Evolutionary conservation across 2,329 filamentous ascomycete species (phyloP).

Genomic region (Chaetomiaceae sp.): DNA sequence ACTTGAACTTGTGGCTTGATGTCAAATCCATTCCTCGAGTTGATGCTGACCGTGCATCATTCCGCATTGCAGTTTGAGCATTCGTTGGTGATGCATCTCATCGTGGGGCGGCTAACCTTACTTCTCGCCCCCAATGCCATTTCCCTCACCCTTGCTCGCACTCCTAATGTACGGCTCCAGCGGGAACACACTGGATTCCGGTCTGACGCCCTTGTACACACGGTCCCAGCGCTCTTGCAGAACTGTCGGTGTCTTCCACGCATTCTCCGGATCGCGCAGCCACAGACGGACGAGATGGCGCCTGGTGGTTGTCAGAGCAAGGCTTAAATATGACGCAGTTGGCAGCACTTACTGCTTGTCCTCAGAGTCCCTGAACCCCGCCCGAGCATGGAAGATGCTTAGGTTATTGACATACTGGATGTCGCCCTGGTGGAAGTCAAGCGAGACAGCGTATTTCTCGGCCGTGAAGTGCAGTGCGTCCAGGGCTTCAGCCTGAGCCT

Average conservation of each 20-base stretch:
- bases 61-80: too few relatives aligned
- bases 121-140: too few relatives aligned
- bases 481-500: slow-evolving; percentile 50
- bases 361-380: slow-evolving; percentile 42
- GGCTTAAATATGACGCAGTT: too few relatives aligned
- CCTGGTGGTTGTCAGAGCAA: too few relatives aligned
- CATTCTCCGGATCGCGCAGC: slow-evolving; percentile 46
- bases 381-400: slow-evolving; percentile 49
- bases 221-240: slow-evolving; percentile 47
- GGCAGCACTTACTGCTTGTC: slow-evolving; percentile 46
- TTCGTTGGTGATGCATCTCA: too few relatives aligned
- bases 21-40: too few relatives aligned
- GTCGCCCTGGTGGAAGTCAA: slow-evolving; percentile 47
- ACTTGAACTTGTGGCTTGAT: not conserved
- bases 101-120: too few relatives aligned
- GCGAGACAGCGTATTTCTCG: slow-evolving; percentile 41
- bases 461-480: slow-evolving; percentile 48
- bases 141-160: slow-evolving; percentile 29
- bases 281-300: slow-evolving; percentile 48
- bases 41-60: too few relatives aligned
- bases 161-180: slow-evolving; percentile 49
- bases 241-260: slow-evolving; percentile 44
- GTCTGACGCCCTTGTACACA: slow-evolving; percentile 48
- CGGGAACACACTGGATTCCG: slow-evolving; percentile 52
- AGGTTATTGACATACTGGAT: slow-evolving; percentile 54